Evolutionary conservation across 495 filamentous ascomycete genomes (phyloP), one percentile per base, ranked within the genome.

Genomic region (Penicillium taxi): DNA sequence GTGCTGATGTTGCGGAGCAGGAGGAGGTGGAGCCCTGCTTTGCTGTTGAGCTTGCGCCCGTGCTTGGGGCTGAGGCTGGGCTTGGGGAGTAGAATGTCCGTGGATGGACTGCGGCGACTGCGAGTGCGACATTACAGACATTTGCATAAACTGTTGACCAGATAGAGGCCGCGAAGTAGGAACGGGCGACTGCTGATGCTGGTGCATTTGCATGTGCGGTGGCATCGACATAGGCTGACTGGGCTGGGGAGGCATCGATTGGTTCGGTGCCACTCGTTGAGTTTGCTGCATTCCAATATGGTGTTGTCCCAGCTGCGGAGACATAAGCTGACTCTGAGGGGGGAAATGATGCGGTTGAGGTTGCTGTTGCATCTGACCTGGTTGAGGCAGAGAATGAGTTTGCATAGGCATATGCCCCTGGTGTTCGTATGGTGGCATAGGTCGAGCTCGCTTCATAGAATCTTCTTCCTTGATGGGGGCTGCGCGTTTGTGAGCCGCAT

Each of bases 401-500:
- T 42, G 44, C 3, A 17, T 21, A 26, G 27, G 35, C 19, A 30
- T 21, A 9, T 48, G 45, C 5, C 42, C 26, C 28, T 39, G 38
- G 12, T 50, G 52, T 6, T 39, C 33, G 19, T 53, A 48, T 17
- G 50, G 44, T 7, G 61, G 59, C 9, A 56, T 63, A 7, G 55
- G 52, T 15, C 50, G 53, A 28, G 55, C 44, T 15, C 58, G 55
- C 33, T 63, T 63, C 22, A 52, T 56, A 1, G 57, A 39, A 6
- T 63, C 59, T 1, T 65, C 53, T 12, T 65, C 58, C 7, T 45
- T 22, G 1, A 23, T 37, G 18, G 49, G 39, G 2, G 48, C 42
- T 2, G 50, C 27, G 12, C 52, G 59, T 29, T 63, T 61, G 20
- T 53, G 47, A 14, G 39, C 33, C 13, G 41, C 45, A 17, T 59